These are phyloP conservation scores for Chaetomium globosum DNA, from an alignment of 2,329 filamentous ascomycete species.

Conservation along the genomic window DNA sequence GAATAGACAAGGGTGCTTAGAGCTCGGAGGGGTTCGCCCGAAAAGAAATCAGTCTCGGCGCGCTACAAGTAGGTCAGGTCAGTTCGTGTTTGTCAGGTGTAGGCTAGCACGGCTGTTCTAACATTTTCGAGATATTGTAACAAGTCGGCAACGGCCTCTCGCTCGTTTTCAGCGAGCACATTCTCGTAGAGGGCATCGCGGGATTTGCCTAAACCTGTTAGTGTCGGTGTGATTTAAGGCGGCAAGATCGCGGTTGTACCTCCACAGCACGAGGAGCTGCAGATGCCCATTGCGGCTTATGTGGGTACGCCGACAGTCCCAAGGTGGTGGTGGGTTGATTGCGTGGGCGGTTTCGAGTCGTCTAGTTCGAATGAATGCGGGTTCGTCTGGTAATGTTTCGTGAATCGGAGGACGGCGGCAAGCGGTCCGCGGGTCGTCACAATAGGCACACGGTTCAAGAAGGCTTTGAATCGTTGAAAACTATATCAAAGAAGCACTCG, in stretches of 20 bases:
- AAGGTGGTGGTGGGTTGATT: conserved; percentile 17
- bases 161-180: conserved; percentile 90
- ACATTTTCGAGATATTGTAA: conserved; percentile 97
- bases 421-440: conserved; percentile 15
- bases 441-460: conserved; percentile 16
- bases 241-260: conserved; percentile 42
- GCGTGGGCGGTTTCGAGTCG: conserved; percentile 8
- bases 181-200: conserved; percentile 83
- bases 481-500: conserved; percentile 29
- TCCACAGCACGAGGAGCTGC: conserved; percentile 65
- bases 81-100: conserved; percentile 33
- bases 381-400: conserved; percentile 10
- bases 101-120: conserved; percentile 42
- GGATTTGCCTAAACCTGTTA: conserved; percentile 61
- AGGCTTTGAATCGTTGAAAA: conserved; percentile 18
- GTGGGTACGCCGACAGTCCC: conserved; percentile 22
- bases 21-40: conserved; percentile 88
- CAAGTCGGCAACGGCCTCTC: conserved; percentile 93
- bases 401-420: conserved; percentile 11
- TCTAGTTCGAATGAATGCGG: neutral
- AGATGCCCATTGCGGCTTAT: conserved; percentile 59
- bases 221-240: conserved; percentile 1
- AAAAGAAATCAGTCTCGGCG: conserved; percentile 97
- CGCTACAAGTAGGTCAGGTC: conserved; percentile 60
- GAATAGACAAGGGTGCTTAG: conserved; percentile 96